These are phyloP conservation scores for Neurospora hispaniola DNA, from an alignment of 495 filamentous ascomycete species.

Conservation along the genomic window DNA sequence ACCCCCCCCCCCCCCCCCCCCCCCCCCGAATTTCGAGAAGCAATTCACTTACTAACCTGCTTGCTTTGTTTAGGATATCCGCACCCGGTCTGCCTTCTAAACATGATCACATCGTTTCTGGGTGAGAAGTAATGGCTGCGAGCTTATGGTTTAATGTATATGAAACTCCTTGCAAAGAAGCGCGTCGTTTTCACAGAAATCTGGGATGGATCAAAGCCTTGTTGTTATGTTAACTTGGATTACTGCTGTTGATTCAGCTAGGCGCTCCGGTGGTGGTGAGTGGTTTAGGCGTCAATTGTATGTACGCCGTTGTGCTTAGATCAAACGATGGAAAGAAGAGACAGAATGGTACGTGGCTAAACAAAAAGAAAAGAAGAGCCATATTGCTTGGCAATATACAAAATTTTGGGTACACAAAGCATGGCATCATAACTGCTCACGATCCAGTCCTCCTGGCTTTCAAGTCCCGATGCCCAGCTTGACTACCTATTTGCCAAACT, in stretches of 20 bases:
- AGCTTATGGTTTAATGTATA: background rate
- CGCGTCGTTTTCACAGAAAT: background rate
- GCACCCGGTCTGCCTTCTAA: slow-evolving; percentile 77
- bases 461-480: background rate
- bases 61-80: slow-evolving; percentile 55
- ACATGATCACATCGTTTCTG: background rate
- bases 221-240: slow-evolving; percentile 1
- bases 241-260: background rate
- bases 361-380: background rate
- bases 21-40: background rate
- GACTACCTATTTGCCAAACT: background rate
- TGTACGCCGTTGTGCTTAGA: background rate
- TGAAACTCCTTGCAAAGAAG: background rate
- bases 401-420: background rate
- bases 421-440: background rate
- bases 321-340: background rate
- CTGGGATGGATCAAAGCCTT: background rate
- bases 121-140: background rate
- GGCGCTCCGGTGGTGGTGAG: background rate
- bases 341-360: background rate
- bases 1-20: too few species aligned
- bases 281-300: background rate
- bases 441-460: background rate
- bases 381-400: background rate
- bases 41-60: slow-evolving; percentile 12